Base-by-base conservation (phyloP, 345 rosid genomes). In the Schrenkiella parvula region DNA sequence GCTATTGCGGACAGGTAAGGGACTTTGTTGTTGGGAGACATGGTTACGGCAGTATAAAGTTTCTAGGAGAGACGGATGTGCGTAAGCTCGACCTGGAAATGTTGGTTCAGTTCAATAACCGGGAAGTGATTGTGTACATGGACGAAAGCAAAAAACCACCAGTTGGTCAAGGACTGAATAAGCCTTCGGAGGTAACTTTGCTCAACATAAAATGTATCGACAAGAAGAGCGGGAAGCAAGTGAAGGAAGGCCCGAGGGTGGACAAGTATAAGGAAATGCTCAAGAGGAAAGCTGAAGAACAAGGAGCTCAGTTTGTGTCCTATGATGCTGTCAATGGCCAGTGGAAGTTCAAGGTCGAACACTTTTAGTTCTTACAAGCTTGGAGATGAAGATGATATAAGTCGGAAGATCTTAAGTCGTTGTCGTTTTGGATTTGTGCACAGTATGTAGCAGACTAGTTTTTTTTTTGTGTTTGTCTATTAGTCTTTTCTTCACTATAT, bases 91-190 rank as follows among this genome's bases (percentile, higher is more conserved):
- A 95, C 79, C 83, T 95, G 1, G 97, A 95, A 66, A 77, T 85
- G 48, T 66, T 90, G 50, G 84, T 95, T 60, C 95, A 92, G 77
- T 95, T 95, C 74, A 86, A 87, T 75, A 87, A 90, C 70, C 69
- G 92, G 13, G 98, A 92, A 81, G 99, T 92, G 79, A 83, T 90
- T 28, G 99, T 95, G n/a, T 95, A 95, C 86, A 79, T 84, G 87
- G 98, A 95, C 32, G 98, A 95, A 63, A 83, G 84, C 81, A 80
- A 87, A 77, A 95, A 92, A 73, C 98, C 97, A 3, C 91, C 96
- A 3, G 85, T 88, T 10, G 99, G 99, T 52, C 84, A 95, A 73
- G 99, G 98, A 37, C 84, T 95, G 38, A 95, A 95, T 34, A 92
- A 95, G 78, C 91, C 97, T 6, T 97, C 99, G 2, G 97, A 85